Evolutionary conservation across 352 stramenopile species (phyloP).

Genomic region (Globisporangium lucens): DNA sequence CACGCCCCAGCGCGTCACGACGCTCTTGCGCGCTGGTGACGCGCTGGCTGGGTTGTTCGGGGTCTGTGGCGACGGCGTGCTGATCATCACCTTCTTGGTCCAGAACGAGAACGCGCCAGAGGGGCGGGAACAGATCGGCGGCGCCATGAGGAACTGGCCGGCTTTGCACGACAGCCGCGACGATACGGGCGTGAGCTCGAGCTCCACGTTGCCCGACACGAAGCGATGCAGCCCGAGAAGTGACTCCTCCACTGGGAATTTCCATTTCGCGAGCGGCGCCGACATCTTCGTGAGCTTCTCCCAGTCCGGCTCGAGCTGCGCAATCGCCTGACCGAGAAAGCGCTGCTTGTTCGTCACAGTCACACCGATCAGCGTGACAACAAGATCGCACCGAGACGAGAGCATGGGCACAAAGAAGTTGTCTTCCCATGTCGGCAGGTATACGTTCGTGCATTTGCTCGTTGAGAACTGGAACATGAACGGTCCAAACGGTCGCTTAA

Average conservation of each 20-base stretch:
- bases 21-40: slow-evolving; percentile 44
- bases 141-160: slow-evolving; percentile 72
- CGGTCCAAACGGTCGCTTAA: slow-evolving; percentile 83
- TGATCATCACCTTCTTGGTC: slow-evolving; percentile 47
- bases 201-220: slow-evolving; percentile 52
- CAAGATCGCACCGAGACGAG: slow-evolving; percentile 78
- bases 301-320: slow-evolving; percentile 60
- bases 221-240: slow-evolving; percentile 69
- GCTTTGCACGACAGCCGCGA: slow-evolving; percentile 63
- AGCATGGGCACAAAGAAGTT: slow-evolving; percentile 77
- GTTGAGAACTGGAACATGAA: slow-evolving; percentile 88
- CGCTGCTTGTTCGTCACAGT: slow-evolving; percentile 46
- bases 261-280: slow-evolving; percentile 67
- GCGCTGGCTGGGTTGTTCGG: slow-evolving; percentile 40
- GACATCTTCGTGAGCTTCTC: slow-evolving; percentile 37
- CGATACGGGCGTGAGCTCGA: slow-evolving; percentile 55
- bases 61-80: slow-evolving; percentile 40
- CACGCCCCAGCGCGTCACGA: slow-evolving; percentile 73
- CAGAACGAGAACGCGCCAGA: slow-evolving; percentile 62
- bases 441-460: slow-evolving; percentile 46
- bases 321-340: slow-evolving; percentile 68
- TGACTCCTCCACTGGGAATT: slow-evolving; percentile 71
- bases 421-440: slow-evolving; percentile 57
- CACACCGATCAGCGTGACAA: slow-evolving; percentile 72
- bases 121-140: slow-evolving; percentile 33